Conservation (phyloP, 2,329 filamentous ascomycete species). For the Penicillium sp. region DNA sequence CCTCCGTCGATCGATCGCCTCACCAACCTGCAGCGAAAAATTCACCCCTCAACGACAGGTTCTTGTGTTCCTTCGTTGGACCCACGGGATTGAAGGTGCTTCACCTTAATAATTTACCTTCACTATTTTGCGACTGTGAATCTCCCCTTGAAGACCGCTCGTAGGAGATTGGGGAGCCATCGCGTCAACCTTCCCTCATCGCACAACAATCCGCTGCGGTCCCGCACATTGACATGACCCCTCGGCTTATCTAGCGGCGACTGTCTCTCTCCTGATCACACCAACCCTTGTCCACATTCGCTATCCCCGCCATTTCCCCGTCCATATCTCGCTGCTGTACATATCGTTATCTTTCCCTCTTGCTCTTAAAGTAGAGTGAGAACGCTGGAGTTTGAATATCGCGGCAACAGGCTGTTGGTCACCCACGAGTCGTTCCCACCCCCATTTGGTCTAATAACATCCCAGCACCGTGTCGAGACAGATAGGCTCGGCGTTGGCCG, state of each 20-base stretch:
- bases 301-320: not conserved
- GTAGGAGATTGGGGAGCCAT: conserved; percentile 28
- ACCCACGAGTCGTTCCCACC: not conserved
- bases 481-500: conserved; percentile 51
- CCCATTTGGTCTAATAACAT: conserved; percentile 22
- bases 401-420: conserved; percentile 14
- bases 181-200: conserved; percentile 33
- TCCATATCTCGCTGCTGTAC: not conserved
- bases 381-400: conserved; percentile 8
- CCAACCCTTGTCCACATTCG: conserved; percentile 1
- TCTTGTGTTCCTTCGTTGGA: conserved; percentile 1
- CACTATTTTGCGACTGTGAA: not conserved
- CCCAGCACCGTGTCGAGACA: conserved; percentile 53
- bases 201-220: conserved; percentile 37
- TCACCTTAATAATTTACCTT: not conserved
- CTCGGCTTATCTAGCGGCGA: conserved; percentile 31
- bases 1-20: conserved; percentile 29
- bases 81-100: conserved; percentile 9
- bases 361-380: conserved; percentile 4
- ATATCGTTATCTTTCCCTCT: conserved; percentile 1
- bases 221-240: conserved; percentile 40
- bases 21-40: conserved; percentile 20
- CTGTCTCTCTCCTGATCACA: conserved; percentile 17
- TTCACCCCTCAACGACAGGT: conserved; percentile 7
- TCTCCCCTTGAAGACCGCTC: conserved; percentile 22